Evolutionary conservation across 495 filamentous ascomycete genomes (phyloP), one percentile per base, ranked within the genome.

Genomic region (Umbilicaria muhlenbergii): DNA sequence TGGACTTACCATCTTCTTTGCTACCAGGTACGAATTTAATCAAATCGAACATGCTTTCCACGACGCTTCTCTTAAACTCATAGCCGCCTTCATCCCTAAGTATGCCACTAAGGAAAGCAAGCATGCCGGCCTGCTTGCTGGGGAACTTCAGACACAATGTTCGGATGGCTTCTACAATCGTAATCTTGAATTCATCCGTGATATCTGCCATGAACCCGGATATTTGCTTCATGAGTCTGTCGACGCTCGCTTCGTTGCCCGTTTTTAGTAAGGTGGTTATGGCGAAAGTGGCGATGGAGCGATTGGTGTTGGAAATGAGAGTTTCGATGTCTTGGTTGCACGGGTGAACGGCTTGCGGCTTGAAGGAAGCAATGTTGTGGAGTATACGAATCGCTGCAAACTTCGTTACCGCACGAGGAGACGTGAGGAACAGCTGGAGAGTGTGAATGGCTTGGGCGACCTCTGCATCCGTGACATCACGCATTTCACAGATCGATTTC

Each of bases 21-120:
- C 86, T 92, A 34, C 94, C 91, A 3, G 92, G 91, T 5, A 96
- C 91, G 58, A 96, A 99, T 57, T 95, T 94, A 63, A 99, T 99
- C 36, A 99, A 69, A 59, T 99, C 91, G 53, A 96, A 96, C 81
- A 96, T 95, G 75, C 87, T 94, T 68, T 96, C 92, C 37, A 99
- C 89, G 17, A 99, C 91, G 38, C 81, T 80, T 36, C 83, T 83
- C 74, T 99, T 99, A 64, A 96, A 96, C 41, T 96, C 92, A 58
- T 94, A 99, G 38, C 91, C 92, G 51, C 91, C 91, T 59, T 99
- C 91, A 54, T 99, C 91, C 13, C 91, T 76, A 40, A 99, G 65
- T 35, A 96, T 92, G 18, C 87, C 84, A 56, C 89, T 94, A 42
- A 99, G 66, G 75, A 99, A 96, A 18, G 82, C 71, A 31, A 99